phyloP scores from a whole-genome alignment of 2,329 filamentous ascomycete species.

The Colletotrichum tanaceti region DNA sequence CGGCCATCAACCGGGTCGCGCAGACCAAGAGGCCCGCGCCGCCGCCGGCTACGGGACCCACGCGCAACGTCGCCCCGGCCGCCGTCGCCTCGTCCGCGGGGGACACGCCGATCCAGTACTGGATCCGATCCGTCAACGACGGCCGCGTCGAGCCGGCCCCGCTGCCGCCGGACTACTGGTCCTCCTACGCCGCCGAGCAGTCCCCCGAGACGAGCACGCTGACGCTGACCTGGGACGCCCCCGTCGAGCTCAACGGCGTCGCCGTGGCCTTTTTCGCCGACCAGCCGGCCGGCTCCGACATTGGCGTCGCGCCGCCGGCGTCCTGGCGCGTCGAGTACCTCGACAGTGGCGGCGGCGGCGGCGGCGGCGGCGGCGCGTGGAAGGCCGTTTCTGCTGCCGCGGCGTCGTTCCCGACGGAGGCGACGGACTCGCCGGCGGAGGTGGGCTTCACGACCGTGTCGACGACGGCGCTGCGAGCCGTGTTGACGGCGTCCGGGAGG shows the following conservation, averaged over 20 bases:
- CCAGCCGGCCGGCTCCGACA: constrained; percentile 46
- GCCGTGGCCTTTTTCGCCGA: constrained; percentile 49
- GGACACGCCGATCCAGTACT: constrained; percentile 52
- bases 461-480: constrained; percentile 45
- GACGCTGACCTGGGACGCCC: constrained; percentile 47
- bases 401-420: constrained; percentile 44
- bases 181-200: constrained; percentile 48
- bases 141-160: constrained; percentile 47
- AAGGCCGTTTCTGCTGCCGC: constrained; percentile 40
- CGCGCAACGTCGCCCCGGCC: constrained; percentile 50
- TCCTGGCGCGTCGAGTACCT: constrained; percentile 47
- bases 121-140: constrained; percentile 51
- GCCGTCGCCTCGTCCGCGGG: constrained; percentile 43
- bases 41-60: constrained; percentile 45
- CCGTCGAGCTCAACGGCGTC: constrained; percentile 47
- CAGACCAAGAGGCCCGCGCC: constrained; percentile 46
- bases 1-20: constrained; percentile 46
- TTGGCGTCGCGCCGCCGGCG: constrained; percentile 48
- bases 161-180: constrained; percentile 53
- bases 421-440: constrained; percentile 46
- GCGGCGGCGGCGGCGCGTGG: constrained; percentile 37
- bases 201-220: constrained; percentile 48
- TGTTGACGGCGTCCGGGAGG: constrained; percentile 44
- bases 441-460: constrained; percentile 45
- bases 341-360: too few relatives aligned